phyloP scores from a whole-genome alignment of 768 basidiomycete genomes.

The Rhizopogon vesiculosus region DNA sequence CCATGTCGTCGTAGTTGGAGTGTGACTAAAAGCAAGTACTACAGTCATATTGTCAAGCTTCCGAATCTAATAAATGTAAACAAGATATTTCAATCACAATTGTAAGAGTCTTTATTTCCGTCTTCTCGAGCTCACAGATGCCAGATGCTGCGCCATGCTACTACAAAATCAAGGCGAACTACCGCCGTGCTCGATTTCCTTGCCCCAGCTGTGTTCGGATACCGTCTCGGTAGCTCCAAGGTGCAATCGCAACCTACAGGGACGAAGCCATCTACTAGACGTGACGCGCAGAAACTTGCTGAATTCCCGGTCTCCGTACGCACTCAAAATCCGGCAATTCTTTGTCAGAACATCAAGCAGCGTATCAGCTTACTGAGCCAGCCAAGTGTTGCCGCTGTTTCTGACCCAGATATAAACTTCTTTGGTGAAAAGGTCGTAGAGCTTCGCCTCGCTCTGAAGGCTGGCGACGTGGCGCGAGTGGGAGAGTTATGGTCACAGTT shows the following conservation, averaged over 20 bases:
- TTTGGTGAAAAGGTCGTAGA: constrained; percentile 32
- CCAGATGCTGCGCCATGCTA: constrained; percentile 19
- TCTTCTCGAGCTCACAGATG: background rate
- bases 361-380: constrained; percentile 5
- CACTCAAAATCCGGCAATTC: constrained; percentile 8
- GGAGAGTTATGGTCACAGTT: constrained; percentile 39
- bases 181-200: constrained; percentile 39
- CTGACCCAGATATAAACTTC: constrained; percentile 27
- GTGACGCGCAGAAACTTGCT: constrained; percentile 3
- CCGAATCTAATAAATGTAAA: constrained; percentile 3
- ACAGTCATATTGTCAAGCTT: background rate
- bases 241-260: constrained; percentile 2
- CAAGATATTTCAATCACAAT: background rate
- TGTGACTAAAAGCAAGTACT: too few species aligned
- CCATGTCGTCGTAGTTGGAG: constrained; percentile 39
- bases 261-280: background rate
- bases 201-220: constrained; percentile 27
- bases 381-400: constrained; percentile 6
- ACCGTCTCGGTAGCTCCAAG: constrained; percentile 14
- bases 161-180: constrained; percentile 14
- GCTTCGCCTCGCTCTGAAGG: constrained; percentile 34
- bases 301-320: constrained; percentile 1
- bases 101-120: background rate
- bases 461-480: constrained; percentile 27
- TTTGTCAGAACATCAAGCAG: constrained; percentile 23